Evolutionary conservation across 2,329 filamentous ascomycete genomes (phyloP).

Genomic region (Sporothrix mexicana): DNA sequence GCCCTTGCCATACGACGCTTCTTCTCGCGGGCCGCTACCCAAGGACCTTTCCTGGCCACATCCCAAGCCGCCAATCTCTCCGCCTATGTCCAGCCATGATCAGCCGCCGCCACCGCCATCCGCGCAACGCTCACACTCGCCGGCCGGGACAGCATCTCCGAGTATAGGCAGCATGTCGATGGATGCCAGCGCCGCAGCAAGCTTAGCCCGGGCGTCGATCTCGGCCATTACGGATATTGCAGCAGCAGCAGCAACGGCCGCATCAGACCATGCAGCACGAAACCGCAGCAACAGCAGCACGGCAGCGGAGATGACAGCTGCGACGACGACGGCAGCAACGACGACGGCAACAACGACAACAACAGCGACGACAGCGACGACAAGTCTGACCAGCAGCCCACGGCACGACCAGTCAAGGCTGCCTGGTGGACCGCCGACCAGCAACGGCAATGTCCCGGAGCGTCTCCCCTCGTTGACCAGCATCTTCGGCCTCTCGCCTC

Average conservation of each 20-base stretch:
- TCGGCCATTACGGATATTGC: background rate
- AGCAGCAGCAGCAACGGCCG: background rate
- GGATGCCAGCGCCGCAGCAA: constrained; percentile 39
- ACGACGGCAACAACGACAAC: constrained; percentile 28
- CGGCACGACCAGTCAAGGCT: constrained; percentile 36
- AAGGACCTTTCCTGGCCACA: constrained; percentile 54
- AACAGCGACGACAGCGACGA: background rate
- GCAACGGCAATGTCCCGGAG: constrained; percentile 46
- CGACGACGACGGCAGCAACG: constrained; percentile 22
- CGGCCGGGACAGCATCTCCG: constrained; percentile 8
- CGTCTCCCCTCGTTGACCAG: constrained; percentile 64
- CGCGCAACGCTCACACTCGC: constrained; percentile 18
- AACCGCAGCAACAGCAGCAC: background rate
- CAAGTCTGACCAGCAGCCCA: constrained; percentile 20
- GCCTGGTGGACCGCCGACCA: constrained; percentile 38
- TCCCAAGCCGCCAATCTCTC: constrained; percentile 53
- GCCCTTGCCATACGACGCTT: constrained; percentile 43
- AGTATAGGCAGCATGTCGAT: constrained; percentile 53
- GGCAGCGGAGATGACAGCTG: background rate
- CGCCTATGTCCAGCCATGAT: constrained; percentile 66
- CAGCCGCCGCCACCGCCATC: constrained; percentile 44
- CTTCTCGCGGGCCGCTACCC: constrained; percentile 36
- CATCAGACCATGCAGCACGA: background rate
- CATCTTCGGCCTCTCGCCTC: constrained; percentile 59
- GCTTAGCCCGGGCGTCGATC: constrained; percentile 22